A percentile compares a stretch with the other conserved stretches of the same genome.
Conservation (phyloP, 805 yeast species). For the Cyberlindnera lachancei region DNA sequence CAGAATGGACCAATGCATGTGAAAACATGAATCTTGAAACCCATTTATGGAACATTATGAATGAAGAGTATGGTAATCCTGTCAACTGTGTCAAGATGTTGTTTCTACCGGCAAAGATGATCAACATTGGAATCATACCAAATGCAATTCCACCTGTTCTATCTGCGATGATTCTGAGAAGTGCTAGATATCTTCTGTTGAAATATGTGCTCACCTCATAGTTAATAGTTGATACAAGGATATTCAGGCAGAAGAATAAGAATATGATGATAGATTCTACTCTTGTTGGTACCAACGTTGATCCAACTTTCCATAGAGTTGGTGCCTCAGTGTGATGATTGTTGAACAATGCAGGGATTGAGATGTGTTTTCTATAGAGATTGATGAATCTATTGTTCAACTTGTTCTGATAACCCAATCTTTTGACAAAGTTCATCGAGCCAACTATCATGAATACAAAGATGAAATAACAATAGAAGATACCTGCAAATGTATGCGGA, state of each 20-base stretch:
- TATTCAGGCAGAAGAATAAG: slow-evolving; percentile 25
- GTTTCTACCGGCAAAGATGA: slow-evolving; percentile 65
- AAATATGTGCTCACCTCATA: slow-evolving; percentile 5
- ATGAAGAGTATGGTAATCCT: slow-evolving; percentile 56
- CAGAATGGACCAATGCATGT: slow-evolving; percentile 17
- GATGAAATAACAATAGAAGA: slow-evolving; percentile 33
- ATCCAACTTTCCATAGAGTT: slow-evolving; percentile 1
- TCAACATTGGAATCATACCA: slow-evolving; percentile 42
- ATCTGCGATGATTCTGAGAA: slow-evolving; percentile 9
- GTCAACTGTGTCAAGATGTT: slow-evolving; percentile 53
- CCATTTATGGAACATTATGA: slow-evolving; percentile 64
- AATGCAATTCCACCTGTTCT: slow-evolving; percentile 22
- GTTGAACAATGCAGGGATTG: slow-evolving; percentile 17
- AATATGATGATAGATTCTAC: slow-evolving; percentile 25
- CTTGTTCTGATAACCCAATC: slow-evolving; percentile 13
- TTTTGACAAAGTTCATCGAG: slow-evolving; percentile 24
- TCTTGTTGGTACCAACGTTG: slow-evolving; percentile 18
- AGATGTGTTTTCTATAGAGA: slow-evolving; percentile 14
- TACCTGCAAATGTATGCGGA: slow-evolving; percentile 21
- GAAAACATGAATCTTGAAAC: slow-evolving; percentile 35
- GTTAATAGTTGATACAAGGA: slow-evolving; percentile 8
- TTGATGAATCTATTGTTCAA: slow-evolving; percentile 10
- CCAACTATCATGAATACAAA: slow-evolving; percentile 30
- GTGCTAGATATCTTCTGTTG: not conserved
- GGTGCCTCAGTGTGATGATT: slow-evolving; percentile 10